Evolutionary conservation across 1,284 basidiomycete genomes (phyloP).

Genomic region (Puccinia brachypodii): DNA sequence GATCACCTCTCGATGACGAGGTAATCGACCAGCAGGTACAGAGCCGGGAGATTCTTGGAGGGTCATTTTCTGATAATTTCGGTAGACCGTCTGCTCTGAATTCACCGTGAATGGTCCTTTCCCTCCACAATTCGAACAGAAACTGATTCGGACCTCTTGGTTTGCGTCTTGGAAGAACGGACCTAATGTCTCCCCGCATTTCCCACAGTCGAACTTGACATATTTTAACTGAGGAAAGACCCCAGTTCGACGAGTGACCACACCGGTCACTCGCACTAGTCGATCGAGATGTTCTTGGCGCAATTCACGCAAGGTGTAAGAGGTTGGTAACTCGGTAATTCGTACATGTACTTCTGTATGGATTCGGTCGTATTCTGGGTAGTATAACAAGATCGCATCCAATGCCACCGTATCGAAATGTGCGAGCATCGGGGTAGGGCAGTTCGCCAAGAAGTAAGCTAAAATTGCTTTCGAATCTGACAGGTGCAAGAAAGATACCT

Average conservation of each 20-base stretch:
- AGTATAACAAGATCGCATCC: slow-evolving; percentile 89
- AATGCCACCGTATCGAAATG: slow-evolving; percentile 96
- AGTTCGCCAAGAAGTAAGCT: slow-evolving; percentile 95
- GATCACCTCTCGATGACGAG: slow-evolving; percentile 89
- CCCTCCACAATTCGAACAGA: slow-evolving; percentile 88
- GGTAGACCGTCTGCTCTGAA: slow-evolving; percentile 97
- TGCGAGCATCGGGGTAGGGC: slow-evolving; percentile 83
- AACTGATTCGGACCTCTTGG: slow-evolving; percentile 89
- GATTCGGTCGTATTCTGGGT: slow-evolving; percentile 92
- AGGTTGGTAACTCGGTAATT: slow-evolving; percentile 87
- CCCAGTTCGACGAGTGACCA: slow-evolving; percentile 93
- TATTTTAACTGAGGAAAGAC: slow-evolving; percentile 99
- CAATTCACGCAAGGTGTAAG: slow-evolving; percentile 85
- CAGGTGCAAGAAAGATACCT: slow-evolving; percentile 92
- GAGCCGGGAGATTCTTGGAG: slow-evolving; percentile 98
- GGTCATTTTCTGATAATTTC: slow-evolving; percentile 94
- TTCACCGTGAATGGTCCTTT: slow-evolving; percentile 96
- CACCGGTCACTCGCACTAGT: slow-evolving; percentile 90
- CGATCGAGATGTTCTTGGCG: slow-evolving; percentile 90
- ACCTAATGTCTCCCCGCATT: slow-evolving; percentile 86
- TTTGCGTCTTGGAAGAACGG: slow-evolving; percentile 98
- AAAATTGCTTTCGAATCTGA: slow-evolving; percentile 87
- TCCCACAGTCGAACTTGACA: slow-evolving; percentile 96
- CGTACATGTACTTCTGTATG: slow-evolving; percentile 98
- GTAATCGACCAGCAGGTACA: slow-evolving; percentile 98